Evolutionary conservation across 1,284 basidiomycete genomes (phyloP).

Genomic region (Sanguinoderma infundibulare): DNA sequence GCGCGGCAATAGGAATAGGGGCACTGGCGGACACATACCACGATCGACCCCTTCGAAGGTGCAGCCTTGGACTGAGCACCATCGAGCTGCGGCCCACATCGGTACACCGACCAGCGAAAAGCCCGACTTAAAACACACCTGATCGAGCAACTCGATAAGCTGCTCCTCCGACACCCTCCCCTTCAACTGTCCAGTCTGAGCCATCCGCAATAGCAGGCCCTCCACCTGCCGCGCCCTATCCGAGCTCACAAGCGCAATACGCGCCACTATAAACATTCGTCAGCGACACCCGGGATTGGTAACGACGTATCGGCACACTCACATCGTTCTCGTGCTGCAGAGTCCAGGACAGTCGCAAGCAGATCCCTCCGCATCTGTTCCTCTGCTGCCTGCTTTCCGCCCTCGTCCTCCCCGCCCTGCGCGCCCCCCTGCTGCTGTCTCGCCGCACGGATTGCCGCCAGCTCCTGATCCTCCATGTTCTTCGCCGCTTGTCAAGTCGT

Average conservation of each 20-base stretch:
- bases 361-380: constrained; percentile 82
- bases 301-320: constrained; percentile 42
- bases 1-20: neutral
- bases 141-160: constrained; percentile 90
- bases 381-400: constrained; percentile 63
- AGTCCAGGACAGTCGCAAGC: constrained; percentile 88
- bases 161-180: constrained; percentile 88
- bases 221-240: constrained; percentile 89
- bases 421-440: constrained; percentile 36
- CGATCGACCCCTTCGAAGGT: constrained; percentile 66
- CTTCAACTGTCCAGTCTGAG: constrained; percentile 89
- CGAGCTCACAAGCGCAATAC: constrained; percentile 92
- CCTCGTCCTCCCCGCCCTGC: constrained; percentile 49
- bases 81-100: constrained; percentile 56
- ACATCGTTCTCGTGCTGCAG: constrained; percentile 91
- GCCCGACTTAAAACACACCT: constrained; percentile 57
- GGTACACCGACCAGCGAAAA: neutral
- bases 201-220: constrained; percentile 87
- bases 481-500: neutral
- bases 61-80: constrained; percentile 59
- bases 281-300: too few relatives aligned
- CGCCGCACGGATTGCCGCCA: constrained; percentile 49
- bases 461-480: constrained; percentile 42
- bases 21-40: constrained; percentile 50
- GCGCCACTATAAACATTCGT: constrained; percentile 56